These are phyloP conservation scores for Eimeria tenella DNA, from an alignment of 169 alveolate species.

Conservation along the genomic window DNA sequence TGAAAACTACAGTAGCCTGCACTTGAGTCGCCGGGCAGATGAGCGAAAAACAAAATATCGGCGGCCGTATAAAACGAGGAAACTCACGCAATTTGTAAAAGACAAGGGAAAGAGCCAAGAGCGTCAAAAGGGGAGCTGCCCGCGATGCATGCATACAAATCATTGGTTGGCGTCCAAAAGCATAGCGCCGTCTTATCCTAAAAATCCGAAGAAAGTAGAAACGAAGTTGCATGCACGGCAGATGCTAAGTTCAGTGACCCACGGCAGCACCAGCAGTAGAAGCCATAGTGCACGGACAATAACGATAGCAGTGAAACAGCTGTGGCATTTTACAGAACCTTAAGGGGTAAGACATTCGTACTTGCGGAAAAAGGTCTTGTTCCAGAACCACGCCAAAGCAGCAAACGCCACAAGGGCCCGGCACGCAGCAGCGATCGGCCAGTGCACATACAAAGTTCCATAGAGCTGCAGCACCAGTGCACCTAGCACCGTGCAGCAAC, in stretches of 20 bases:
- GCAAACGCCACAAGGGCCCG: constrained; percentile 24
- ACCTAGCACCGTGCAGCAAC: constrained; percentile 18
- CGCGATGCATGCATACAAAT: constrained; percentile 48
- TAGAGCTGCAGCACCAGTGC: constrained; percentile 43
- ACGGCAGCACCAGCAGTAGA: neutral
- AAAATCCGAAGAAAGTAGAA: neutral
- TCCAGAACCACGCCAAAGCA: constrained; percentile 42
- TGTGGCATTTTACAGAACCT: no score
- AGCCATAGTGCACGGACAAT: neutral
- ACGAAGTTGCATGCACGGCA: neutral
- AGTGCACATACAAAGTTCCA: constrained; percentile 26
- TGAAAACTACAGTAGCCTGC: no score
- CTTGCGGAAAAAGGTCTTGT: constrained; percentile 26
- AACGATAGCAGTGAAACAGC: neutral
- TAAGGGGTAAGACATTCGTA: neutral
- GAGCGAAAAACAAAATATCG: neutral
- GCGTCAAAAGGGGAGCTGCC: neutral
- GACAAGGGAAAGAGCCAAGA: neutral
- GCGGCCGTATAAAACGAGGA: neutral
- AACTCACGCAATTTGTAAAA: neutral
- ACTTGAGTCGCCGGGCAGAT: neutral
- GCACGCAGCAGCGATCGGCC: constrained; percentile 38
- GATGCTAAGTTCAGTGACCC: neutral
- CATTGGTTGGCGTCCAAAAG: neutral
- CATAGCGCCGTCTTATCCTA: constrained; percentile 40